Evolutionary conservation across 1,284 basidiomycete species (phyloP).

Genomic region (Phenoliferia sp.): DNA sequence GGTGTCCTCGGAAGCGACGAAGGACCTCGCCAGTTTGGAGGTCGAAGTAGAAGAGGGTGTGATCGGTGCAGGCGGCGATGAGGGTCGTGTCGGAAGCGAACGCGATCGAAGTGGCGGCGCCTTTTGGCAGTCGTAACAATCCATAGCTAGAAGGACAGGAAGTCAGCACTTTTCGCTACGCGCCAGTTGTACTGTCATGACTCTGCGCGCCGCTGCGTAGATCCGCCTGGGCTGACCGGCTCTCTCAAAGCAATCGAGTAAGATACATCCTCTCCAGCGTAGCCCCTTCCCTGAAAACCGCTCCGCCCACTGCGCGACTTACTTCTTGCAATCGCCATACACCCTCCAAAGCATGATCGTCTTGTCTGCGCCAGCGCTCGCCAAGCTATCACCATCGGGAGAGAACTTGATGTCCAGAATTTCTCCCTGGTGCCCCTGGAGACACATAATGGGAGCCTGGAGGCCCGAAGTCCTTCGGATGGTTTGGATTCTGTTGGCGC

Average conservation of each 20-base stretch:
- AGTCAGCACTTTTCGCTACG: neutral
- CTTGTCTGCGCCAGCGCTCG: constrained; percentile 36
- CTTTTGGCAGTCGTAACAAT: constrained; percentile 23
- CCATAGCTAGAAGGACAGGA: constrained; percentile 19
- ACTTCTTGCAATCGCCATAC: constrained; percentile 36
- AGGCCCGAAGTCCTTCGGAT: constrained; percentile 35
- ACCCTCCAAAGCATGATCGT: constrained; percentile 37
- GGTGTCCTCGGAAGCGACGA: constrained; percentile 72
- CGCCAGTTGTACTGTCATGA: too few relatives aligned
- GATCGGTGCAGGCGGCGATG: constrained; percentile 79
- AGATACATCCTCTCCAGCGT: too few relatives aligned
- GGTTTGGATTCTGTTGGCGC: constrained; percentile 25
- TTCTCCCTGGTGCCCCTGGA: constrained; percentile 36
- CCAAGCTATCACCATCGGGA: constrained; percentile 36
- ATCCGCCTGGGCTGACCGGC: too few relatives aligned
- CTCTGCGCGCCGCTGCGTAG: too few relatives aligned
- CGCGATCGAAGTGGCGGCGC: constrained; percentile 25
- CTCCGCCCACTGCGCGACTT: neutral
- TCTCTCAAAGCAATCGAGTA: too few relatives aligned
- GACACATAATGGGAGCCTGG: constrained; percentile 36
- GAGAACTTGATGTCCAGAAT: constrained; percentile 40
- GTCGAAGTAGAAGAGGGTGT: constrained; percentile 67
- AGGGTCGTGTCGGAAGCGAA: constrained; percentile 43
- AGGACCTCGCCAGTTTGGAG: constrained; percentile 65
- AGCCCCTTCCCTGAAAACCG: neutral